These are phyloP conservation scores for Nakazawaea siamensis DNA, from an alignment of 805 yeast genomes.

Conservation along the genomic window DNA sequence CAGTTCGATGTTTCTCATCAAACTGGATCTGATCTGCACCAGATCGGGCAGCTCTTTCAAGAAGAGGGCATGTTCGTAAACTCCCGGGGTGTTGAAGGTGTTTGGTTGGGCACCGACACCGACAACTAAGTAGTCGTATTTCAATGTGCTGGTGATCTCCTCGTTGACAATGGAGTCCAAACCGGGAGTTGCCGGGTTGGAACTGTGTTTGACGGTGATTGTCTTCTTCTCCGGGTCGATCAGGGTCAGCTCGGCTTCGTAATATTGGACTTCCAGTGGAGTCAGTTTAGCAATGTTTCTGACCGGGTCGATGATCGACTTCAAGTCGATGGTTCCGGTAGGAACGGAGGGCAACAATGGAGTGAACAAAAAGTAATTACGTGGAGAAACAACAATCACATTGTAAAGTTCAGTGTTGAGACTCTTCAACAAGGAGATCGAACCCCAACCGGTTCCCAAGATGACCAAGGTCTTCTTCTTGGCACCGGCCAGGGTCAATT, in stretches of 20 bases:
- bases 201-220: constrained; percentile 50
- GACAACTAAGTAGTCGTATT: constrained; percentile 78
- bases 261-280: constrained; percentile 69
- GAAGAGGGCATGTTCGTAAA: constrained; percentile 78
- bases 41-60: constrained; percentile 89
- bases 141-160: constrained; percentile 35
- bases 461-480: constrained; percentile 68
- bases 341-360: constrained; percentile 95
- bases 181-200: constrained; percentile 38
- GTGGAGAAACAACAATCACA: constrained; percentile 85
- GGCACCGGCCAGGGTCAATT: constrained; percentile 38
- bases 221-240: constrained; percentile 67
- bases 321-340: constrained; percentile 83
- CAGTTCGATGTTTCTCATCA: constrained; percentile 84
- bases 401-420: constrained; percentile 83
- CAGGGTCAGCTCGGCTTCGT: constrained; percentile 85
- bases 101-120: constrained; percentile 96
- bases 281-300: constrained; percentile 73
- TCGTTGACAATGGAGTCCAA: constrained; percentile 30
- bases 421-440: constrained; percentile 74
- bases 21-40: constrained; percentile 68
- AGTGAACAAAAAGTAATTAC: constrained; percentile 92
- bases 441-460: constrained; percentile 93
- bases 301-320: constrained; percentile 92
- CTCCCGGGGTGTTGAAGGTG: constrained; percentile 94